A percentile compares a stretch with the other conserved stretches of the same genome.
Conservation (phyloP, 73 alveolate species). For the Tetrahymena elliotti region DNA sequence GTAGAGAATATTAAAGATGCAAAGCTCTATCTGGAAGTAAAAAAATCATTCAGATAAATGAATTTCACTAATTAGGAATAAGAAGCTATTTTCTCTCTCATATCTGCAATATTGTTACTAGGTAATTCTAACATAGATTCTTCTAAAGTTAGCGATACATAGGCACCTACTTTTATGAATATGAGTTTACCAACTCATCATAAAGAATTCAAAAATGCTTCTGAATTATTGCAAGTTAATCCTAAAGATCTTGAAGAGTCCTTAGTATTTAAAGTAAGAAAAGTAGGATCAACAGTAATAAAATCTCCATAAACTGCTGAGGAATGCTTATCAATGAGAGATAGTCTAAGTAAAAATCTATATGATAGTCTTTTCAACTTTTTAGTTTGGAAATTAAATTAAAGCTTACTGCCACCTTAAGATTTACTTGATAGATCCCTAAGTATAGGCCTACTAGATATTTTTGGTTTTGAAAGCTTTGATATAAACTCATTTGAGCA, state of each 20-base stretch:
- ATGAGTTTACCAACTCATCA: neutral
- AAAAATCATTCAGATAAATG: neutral
- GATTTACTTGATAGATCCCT: neutral
- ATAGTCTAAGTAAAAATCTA: slow-evolving; percentile 83
- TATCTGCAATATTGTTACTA: slow-evolving; percentile 5
- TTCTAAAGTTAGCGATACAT: neutral
- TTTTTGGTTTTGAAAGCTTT: slow-evolving; percentile 94
- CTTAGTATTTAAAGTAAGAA: slow-evolving; percentile 10
- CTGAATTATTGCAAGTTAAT: neutral
- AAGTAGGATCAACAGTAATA: slow-evolving; percentile 21
- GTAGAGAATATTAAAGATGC: slow-evolving; percentile 39
- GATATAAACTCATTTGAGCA: slow-evolving; percentile 89
- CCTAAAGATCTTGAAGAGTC: slow-evolving; percentile 3
- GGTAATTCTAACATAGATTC: slow-evolving; percentile 30
- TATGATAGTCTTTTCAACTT: slow-evolving; percentile 85
- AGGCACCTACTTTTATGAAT: neutral
- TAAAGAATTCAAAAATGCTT: neutral
- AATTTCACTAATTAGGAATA: slow-evolving; percentile 7
- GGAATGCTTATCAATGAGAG: slow-evolving; percentile 61
- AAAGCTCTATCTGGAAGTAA: slow-evolving; percentile 8
- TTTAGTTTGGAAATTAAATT: slow-evolving; percentile 62
- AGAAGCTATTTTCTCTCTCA: neutral
- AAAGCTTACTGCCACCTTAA: slow-evolving; percentile 12
- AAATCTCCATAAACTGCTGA: slow-evolving; percentile 41
- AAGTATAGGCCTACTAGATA: slow-evolving; percentile 86